Conservation (phyloP, 495 filamentous ascomycete genomes). For the Beverwykella pulmonaria region DNA sequence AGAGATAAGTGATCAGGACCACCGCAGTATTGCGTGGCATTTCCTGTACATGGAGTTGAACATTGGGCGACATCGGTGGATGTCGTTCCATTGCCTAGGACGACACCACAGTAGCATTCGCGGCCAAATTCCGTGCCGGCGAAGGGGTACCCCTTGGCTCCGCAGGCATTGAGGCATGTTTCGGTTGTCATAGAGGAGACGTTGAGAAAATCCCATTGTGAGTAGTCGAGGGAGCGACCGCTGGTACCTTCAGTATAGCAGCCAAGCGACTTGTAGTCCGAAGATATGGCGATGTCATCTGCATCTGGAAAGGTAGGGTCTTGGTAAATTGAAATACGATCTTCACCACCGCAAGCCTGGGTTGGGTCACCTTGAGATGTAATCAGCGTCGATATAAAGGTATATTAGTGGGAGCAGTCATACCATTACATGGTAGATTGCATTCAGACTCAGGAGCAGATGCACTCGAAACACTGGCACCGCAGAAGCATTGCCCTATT, state of each 20-base stretch:
- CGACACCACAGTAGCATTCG: slow-evolving; percentile 51
- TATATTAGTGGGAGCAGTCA: background rate
- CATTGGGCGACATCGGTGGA: slow-evolving; percentile 38
- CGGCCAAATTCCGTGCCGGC: slow-evolving; percentile 54
- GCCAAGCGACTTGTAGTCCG: slow-evolving; percentile 55
- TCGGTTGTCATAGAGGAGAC: slow-evolving; percentile 48
- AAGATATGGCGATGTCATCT: slow-evolving; percentile 44
- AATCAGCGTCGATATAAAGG: background rate
- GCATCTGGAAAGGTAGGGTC: slow-evolving; percentile 56
- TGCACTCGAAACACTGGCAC: slow-evolving; percentile 46
- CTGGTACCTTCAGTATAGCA: slow-evolving; percentile 59
- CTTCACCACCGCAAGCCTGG: slow-evolving; percentile 54
- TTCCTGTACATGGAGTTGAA: slow-evolving; percentile 32
- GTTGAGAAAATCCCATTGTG: slow-evolving; percentile 46
- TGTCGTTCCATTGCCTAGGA: slow-evolving; percentile 54
- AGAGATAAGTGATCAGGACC: slow-evolving; percentile 29
- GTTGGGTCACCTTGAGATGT: slow-evolving; percentile 37
- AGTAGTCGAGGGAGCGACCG: slow-evolving; percentile 56
- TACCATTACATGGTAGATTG: slow-evolving; percentile 52
- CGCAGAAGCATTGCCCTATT: slow-evolving; percentile 55
- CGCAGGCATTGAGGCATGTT: slow-evolving; percentile 35
- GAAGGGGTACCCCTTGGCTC: slow-evolving; percentile 47
- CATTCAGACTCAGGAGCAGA: slow-evolving; percentile 48
- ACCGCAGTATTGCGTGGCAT: slow-evolving; percentile 37
- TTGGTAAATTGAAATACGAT: slow-evolving; percentile 54